Conservation (phyloP, 768 basidiomycete genomes). For the Tremella yokohamensis region DNA sequence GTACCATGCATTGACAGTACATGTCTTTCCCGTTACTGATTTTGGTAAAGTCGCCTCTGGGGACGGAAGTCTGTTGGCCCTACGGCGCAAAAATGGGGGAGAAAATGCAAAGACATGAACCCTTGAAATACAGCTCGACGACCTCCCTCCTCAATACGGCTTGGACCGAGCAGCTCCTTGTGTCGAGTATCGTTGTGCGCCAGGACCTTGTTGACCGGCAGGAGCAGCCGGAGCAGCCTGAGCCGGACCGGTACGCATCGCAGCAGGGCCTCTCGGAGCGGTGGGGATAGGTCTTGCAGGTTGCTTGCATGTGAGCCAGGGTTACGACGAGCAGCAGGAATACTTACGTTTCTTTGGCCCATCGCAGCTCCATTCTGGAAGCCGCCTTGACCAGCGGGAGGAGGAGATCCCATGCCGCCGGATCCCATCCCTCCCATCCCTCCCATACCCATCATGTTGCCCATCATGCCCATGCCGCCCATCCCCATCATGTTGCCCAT, state of each 20-base stretch:
- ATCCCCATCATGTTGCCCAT: constrained; percentile 52
- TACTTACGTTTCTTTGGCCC: constrained; percentile 8
- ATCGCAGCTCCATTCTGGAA: constrained; percentile 2
- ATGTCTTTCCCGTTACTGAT: too few relatives aligned
- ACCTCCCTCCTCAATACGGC: constrained; percentile 49
- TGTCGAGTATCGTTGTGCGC: constrained; percentile 48
- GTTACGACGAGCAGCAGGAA: too few relatives aligned
- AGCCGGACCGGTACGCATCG: constrained; percentile 35
- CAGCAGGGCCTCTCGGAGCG: constrained; percentile 49
- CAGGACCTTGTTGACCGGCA: constrained; percentile 15
- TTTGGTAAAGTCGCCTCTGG: too few relatives aligned
- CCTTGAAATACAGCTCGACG: too few relatives aligned
- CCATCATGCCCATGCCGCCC: constrained; percentile 30
- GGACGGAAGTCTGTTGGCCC: too few relatives aligned
- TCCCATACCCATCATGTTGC: constrained; percentile 22
- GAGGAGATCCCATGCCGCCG: constrained; percentile 13
- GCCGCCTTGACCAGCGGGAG: constrained; percentile 9
- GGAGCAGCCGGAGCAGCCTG: constrained; percentile 18
- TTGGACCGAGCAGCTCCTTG: constrained; percentile 45
- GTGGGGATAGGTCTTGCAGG: constrained; percentile 33
- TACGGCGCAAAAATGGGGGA: too few relatives aligned
- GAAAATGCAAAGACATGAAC: too few relatives aligned
- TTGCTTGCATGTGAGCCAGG: background rate
- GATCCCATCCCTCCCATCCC: constrained; percentile 16
- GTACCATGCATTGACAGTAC: too few relatives aligned